phyloP scores from a whole-genome alignment of 2,329 filamentous ascomycete species.

The Metarhizium brunneum region DNA sequence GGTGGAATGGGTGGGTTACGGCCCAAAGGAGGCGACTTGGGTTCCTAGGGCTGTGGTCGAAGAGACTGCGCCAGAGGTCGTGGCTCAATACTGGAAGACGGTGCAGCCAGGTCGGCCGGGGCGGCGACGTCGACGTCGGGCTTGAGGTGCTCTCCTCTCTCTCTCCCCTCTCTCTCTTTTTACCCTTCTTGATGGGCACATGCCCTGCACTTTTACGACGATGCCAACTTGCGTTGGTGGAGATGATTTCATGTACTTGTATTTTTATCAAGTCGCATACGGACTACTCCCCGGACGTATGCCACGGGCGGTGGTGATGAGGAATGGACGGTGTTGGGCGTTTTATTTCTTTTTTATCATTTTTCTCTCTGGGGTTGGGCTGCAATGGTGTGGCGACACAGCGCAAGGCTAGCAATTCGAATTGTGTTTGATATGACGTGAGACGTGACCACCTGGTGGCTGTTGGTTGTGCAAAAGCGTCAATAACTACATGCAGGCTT shows the following conservation, averaged over 20 bases:
- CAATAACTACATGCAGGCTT: too few species aligned
- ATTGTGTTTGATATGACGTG: too few species aligned
- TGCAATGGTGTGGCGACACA: too few species aligned
- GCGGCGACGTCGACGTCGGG: neutral
- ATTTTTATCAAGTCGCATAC: neutral
- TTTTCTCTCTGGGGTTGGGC: too few species aligned
- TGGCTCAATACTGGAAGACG: conserved; percentile 19
- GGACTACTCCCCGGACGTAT: neutral
- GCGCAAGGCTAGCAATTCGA: too few species aligned
- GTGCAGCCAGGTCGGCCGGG: neutral
- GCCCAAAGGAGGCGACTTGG: conserved; percentile 20
- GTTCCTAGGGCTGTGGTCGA: conserved; percentile 15
- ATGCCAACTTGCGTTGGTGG: neutral
- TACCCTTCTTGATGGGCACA: too few species aligned
- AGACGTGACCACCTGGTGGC: too few species aligned
- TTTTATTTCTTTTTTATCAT: too few species aligned
- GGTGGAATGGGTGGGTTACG: conserved; percentile 28
- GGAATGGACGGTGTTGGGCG: too few species aligned
- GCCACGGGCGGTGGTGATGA: too few species aligned
- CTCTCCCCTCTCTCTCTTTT: too few species aligned
- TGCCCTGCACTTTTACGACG: neutral
- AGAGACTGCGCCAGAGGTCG: conserved; percentile 16
- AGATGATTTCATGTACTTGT: neutral
- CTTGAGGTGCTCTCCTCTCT: neutral
- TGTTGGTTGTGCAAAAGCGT: too few species aligned